Evolutionary conservation across 768 basidiomycete species (phyloP), one percentile per base, ranked within the genome.

Genomic region (Termitomyces sp.): DNA sequence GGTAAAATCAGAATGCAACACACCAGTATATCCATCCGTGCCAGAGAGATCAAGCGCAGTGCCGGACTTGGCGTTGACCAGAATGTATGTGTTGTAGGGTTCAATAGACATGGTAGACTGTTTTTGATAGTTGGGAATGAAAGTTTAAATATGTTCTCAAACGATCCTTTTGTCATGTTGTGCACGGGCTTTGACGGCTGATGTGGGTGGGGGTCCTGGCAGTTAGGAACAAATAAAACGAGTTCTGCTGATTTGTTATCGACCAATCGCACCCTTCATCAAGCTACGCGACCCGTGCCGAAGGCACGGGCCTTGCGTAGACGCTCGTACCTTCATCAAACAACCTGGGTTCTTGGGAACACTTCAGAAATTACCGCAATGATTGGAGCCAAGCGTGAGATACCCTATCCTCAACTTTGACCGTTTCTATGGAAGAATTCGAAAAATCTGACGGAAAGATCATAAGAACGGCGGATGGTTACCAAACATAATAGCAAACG

Each of bases 11-110:
- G 14, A 38, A 14, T 26, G 2, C 40, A 16, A 48, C 55, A 2
- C 63, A 77, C 76, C 68, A 51, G 75, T 70, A 1, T 50, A 44
- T 55, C 72, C 68, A 56, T 81, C 78, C 10, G 63, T 69, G n/a
- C 76, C 79, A 35, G 81, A 82, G 59, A 81, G 77, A 60, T 82
- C 80, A 18, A 79, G 56, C 22, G 67, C 74, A 14, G 74, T 79
- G 14, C 70, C 71, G 9, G 70, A 69, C 65, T 79, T 71, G 64
- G 53, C 63, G 55, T 68, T 68, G 33, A 61, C n/a, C 41, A 68
- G 38, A 18, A 59, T 44, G 60, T 67, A 68, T 9, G 41, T 53
- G 8, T 33, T 38, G 11, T 59, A 48, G 28, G 57, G 38, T 56
- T 65, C 26, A 44, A 66, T 24, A 40, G 60, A 41, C 64, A 67